These are phyloP conservation scores for Tetrahymena thermophila DNA, from an alignment of 73 alveolate species.

Conservation along the genomic window DNA sequence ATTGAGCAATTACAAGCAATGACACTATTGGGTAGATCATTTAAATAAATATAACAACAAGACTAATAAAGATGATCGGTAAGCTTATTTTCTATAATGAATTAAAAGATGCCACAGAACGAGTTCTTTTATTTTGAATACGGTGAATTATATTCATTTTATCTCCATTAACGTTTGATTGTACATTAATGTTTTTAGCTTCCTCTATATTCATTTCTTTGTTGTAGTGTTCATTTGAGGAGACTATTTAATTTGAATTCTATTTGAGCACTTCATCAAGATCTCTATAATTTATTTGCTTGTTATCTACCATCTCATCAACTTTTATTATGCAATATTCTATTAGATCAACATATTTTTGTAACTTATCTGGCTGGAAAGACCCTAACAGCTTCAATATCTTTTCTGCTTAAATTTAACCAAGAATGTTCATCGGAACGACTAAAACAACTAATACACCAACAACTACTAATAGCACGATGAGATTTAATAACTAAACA, in stretches of 20 bases:
- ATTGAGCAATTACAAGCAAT: not conserved
- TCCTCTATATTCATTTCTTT: not conserved
- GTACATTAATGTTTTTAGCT: not conserved
- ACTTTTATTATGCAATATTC: not conserved
- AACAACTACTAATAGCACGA: not conserved
- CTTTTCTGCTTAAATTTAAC: not conserved
- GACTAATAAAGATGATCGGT: not conserved
- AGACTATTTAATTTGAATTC: not conserved
- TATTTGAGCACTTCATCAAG: not conserved
- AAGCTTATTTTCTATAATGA: not conserved
- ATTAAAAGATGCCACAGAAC: not conserved
- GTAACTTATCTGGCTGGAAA: not conserved
- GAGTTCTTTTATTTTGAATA: not conserved
- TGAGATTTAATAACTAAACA: not conserved
- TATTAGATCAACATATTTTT: not conserved
- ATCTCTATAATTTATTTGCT: not conserved
- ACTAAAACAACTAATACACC: not conserved
- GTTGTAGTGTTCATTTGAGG: not conserved
- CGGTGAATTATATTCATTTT: not conserved
- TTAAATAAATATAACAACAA: not conserved
- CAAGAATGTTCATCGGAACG: not conserved
- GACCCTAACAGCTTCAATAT: not conserved
- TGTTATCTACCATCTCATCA: not conserved
- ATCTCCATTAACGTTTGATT: not conserved
- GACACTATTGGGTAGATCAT: not conserved